Percentiles rank a stretch among this genome's conserved stretches.
phyloP scores from a whole-genome alignment of 2,329 filamentous ascomycete genomes.

The Daldinia sp. region DNA sequence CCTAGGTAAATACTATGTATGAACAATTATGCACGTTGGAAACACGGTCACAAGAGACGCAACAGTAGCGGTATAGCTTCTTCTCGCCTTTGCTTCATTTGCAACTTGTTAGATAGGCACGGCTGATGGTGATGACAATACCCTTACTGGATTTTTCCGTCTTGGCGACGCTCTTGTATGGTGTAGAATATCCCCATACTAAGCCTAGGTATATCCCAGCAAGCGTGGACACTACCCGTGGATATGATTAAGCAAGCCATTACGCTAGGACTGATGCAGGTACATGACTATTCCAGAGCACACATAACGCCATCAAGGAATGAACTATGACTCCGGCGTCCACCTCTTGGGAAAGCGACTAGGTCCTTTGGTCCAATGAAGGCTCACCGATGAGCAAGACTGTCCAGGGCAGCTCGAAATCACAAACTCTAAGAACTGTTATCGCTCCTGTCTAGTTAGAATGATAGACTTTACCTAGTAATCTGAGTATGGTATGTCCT shows the following conservation, averaged over 20 bases:
- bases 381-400: conserved; percentile 26
- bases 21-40: not conserved
- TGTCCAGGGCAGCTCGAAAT: conserved; percentile 21
- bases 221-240: conserved; percentile 1
- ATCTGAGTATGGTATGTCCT: too few species aligned
- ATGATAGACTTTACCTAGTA: too few species aligned
- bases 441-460: not conserved
- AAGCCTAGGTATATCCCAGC: conserved; percentile 1
- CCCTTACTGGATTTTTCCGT: conserved; percentile 19
- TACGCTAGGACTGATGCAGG: not conserved
- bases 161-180: conserved; percentile 21
- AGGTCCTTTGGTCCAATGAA: conserved; percentile 26
- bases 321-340: not conserved
- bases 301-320: not conserved
- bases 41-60: not conserved
- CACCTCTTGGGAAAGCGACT: not conserved
- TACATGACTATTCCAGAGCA: not conserved
- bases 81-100: conserved; percentile 5
- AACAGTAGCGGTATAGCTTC: conserved; percentile 6
- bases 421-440: conserved; percentile 3
- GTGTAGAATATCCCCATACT: conserved; percentile 9
- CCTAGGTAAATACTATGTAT: not conserved
- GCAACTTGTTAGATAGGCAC: conserved; percentile 14
- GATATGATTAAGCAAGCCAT: not conserved
- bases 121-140: conserved; percentile 17